Percentiles rank a stretch among this genome's conserved stretches.
phyloP scores from a whole-genome alignment of 352 stramenopile species.

The Ophiocytium majus region DNA sequence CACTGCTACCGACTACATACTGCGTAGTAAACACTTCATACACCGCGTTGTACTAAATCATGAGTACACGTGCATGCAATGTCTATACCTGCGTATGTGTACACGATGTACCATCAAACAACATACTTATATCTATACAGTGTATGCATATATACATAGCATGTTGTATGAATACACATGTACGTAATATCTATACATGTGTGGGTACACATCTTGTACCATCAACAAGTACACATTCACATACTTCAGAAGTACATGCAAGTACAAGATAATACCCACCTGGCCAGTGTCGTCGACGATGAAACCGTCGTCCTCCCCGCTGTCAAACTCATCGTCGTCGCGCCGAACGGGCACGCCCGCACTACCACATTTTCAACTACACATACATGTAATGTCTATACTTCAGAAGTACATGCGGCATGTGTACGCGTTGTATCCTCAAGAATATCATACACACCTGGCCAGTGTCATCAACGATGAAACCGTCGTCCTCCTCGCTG shows the following conservation, averaged over 20 bases:
- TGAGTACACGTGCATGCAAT: no score
- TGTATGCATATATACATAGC: background rate
- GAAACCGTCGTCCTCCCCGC: slow-evolving; percentile 52
- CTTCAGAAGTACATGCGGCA: background rate
- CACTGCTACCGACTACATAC: no score
- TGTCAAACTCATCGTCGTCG: slow-evolving; percentile 31
- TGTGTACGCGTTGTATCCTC: no score
- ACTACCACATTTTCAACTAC: no score
- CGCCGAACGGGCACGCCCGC: no score
- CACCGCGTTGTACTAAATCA: no score
- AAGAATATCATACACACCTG: background rate
- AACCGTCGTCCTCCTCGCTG: slow-evolving; percentile 51
- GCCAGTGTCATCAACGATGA: slow-evolving; percentile 57
- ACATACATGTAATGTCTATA: background rate
- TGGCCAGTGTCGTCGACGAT: slow-evolving; percentile 55
- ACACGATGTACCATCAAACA: no score
- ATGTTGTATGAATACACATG: background rate
- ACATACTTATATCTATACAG: slow-evolving; percentile 6
- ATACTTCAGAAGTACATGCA: background rate
- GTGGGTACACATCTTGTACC: no score
- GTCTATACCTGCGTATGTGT: no score
- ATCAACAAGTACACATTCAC: no score
- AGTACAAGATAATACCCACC: background rate
- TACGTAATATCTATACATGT: slow-evolving; percentile 13
- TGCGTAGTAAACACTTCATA: no score